Base-by-base conservation (phyloP, 306 rosid species). In the Nissolia schottii region DNA sequence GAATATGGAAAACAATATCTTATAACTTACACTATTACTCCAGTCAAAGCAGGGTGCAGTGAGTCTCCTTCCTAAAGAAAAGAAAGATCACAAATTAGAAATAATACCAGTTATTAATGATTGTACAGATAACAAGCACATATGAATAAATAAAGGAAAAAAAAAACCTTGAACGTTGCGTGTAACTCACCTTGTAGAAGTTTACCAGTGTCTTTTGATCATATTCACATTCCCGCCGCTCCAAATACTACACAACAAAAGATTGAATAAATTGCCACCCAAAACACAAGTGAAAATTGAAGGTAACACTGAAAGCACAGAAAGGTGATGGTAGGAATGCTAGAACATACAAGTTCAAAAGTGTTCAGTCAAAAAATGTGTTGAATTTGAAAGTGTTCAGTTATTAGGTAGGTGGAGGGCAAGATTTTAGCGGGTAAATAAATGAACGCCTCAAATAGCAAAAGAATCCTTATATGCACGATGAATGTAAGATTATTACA, bases 151-250 rank as follows among this genome's bases (percentile, higher is more conserved):
- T 34, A 7, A 13, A 24, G 29, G 53, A 37, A 32, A 28, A 19
- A 13, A 37, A 23, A n/a, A n/a, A n/a, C n/a, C 1, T 8, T 1
- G 2, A 28, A 1, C 13, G n/a, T 40, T 41, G 16, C 7, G 3
- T 3, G 7, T 29, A 31, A 78, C 89, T 76, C 64, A 86, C 94
- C 91, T 80, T 81, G 65, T 89, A 88, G 79, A 88, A 88, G 74
- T 78, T 28, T 24, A 83, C 88, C 14, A 74, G 64, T 12, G 88
- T 79, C 82, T 85, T 85, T 29, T 43, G 59, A 70, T 88, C 93
- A 71, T 83, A 88, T 62, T 88, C 93, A 49, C 93, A 88, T 70
- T 93, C 98, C 69, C 97, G 89, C 73, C 79, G 77, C 86, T 93
- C 96, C 87, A 95, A 82, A 84, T 88, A 95, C 99, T 95, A 59